Percentiles rank a stretch among this genome's conserved stretches.
These are phyloP conservation scores for Corrigiola litoralis DNA, from an alignment of 179 eudicot species.

Conservation along the genomic window DNA sequence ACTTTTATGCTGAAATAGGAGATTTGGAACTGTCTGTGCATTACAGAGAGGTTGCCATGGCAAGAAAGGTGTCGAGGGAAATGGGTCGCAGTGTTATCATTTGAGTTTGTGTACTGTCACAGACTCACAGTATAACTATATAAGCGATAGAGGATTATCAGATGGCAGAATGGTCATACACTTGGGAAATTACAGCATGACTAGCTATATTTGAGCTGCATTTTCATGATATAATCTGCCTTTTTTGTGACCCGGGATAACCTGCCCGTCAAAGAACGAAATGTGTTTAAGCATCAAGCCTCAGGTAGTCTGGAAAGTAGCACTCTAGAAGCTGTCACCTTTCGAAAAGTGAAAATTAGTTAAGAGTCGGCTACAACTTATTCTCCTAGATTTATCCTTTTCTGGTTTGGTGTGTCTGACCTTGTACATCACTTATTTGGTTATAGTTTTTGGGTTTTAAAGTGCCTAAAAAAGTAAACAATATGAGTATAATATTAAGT, in stretches of 20 bases:
- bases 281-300: background rate
- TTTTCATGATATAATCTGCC: background rate
- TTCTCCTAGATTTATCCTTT: background rate
- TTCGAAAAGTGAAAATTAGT: too few species aligned
- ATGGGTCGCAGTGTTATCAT: constrained; percentile 43
- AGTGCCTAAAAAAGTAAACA: constrained; percentile 7
- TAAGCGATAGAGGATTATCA: background rate
- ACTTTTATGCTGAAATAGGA: constrained; percentile 51
- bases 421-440: constrained; percentile 10
- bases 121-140: constrained; percentile 1
- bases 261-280: background rate
- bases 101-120: constrained; percentile 17
- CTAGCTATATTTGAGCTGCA: background rate
- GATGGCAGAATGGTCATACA: constrained; percentile 2
- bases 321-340: background rate
- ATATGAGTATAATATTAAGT: background rate
- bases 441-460: constrained; percentile 13
- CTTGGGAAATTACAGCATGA: background rate
- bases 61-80: constrained; percentile 40
- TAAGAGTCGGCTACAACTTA: too few species aligned
- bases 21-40: constrained; percentile 38
- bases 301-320: constrained; percentile 1
- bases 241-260: background rate
- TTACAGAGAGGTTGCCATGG: constrained; percentile 41
- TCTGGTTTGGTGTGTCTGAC: constrained; percentile 3